These are phyloP conservation scores for Clarireedia paspali DNA, from an alignment of 2,329 filamentous ascomycete genomes.

Conservation along the genomic window DNA sequence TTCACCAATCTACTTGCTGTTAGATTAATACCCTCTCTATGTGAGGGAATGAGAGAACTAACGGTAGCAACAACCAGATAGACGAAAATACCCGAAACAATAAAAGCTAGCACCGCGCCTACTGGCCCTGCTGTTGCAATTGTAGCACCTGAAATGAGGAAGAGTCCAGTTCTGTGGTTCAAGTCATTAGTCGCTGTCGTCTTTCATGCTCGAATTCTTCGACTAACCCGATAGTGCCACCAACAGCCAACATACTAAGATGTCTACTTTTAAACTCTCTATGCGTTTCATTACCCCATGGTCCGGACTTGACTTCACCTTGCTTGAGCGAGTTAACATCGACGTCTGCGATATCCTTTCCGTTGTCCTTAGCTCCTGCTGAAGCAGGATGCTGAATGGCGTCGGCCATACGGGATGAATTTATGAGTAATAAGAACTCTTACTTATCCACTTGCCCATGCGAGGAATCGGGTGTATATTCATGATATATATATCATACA, in stretches of 20 bases:
- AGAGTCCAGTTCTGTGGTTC: not conserved
- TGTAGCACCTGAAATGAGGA: not conserved
- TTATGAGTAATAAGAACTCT: not conserved
- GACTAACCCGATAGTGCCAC: not conserved
- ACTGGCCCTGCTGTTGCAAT: not conserved
- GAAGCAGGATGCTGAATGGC: not conserved
- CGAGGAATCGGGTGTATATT: not conserved
- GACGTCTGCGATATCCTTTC: not conserved
- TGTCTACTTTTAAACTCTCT: not conserved
- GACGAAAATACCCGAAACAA: not conserved
- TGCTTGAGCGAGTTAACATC: not conserved
- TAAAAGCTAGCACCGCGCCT: not conserved
- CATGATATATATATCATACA: no score
- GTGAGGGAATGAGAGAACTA: not conserved
- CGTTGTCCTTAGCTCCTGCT: not conserved
- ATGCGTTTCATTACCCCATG: not conserved
- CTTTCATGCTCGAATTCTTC: not conserved
- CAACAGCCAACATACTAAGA: constrained; percentile 1
- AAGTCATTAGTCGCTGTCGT: not conserved
- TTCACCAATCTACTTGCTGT: not conserved
- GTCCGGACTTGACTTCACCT: not conserved
- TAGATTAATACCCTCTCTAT: not conserved
- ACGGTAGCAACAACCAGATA: constrained; percentile 3
- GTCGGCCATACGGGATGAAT: not conserved
- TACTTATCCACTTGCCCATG: not conserved